Evolutionary conservation across 345 rosid genomes (phyloP), one percentile per base, ranked within the genome.

Genomic region (Chamaenerion angustifolium): DNA sequence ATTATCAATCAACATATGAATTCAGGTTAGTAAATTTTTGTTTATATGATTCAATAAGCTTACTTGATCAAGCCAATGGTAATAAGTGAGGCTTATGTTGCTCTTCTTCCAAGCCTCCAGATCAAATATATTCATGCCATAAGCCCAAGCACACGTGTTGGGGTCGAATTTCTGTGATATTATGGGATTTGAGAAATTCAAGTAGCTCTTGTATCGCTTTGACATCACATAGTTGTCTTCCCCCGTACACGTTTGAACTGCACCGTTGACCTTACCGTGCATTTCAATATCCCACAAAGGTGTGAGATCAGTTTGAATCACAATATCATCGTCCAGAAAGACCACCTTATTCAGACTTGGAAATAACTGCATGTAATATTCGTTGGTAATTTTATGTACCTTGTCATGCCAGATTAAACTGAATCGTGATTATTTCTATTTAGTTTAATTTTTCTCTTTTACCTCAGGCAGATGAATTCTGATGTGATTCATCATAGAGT

Each of bases 401-500:
- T 17, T 14, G 15, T 13, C 41, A 14, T 8, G 42, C 7, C 2
- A 2, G 5, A 23, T 23, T 23, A 23, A 31, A 31, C 37, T 31
- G 37, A 31, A 31, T 31, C 37, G 5, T 31, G 37, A 5, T 31
- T 31, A 5, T 31, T 16, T n/a, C 11, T 11, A 16, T 42, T 3
- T 4, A 21, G 25, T 46, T 3, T n/a, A n/a, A n/a, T n/a, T n/a
- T n/a, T n/a, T n/a, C n/a, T 18, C 7, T 21, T 19, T 46, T 78
- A 92, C 98, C 84, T 87, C 95, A 0, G 96, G 98, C 4, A 92
- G 81, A 71, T 92, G 77, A 21, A 92, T 92, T 55, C 98, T 74
- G 16, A 84, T 87, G 68, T 92, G 96, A 66, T 87, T 92, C 96
- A 84, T 87, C 58, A 87, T 61, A 11, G 96, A 87, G 71, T 87